Base-by-base conservation (phyloP, 225 moss, liverwort and hornwort species). In the Sphagnum tenellum region DNA sequence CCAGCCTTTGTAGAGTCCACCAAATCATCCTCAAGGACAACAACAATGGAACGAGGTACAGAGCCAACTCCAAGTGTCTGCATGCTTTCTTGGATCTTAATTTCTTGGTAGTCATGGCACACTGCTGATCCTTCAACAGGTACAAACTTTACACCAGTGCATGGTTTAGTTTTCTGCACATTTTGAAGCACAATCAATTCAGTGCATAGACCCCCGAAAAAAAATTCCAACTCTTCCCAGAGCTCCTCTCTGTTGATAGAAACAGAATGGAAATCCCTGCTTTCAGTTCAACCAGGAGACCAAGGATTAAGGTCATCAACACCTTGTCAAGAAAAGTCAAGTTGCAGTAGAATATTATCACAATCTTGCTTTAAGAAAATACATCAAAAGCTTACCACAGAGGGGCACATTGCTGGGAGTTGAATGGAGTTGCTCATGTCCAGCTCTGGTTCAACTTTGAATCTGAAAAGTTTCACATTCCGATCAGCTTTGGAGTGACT, bases 101-200 rank as follows among this genome's bases (percentile, higher is more conserved):
- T 75, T 67, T 98, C 90, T 81, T 98, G 96, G 73, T 98, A 98
- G 76, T 98, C 96, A 76, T 86, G 96, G 68, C 89, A 82, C 46
- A 74, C 82, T 44, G 77, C 68, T 56, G 77, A 71, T 45, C 70
- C 87, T 62, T 92, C 90, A 54, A 86, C 81, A 57, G 70, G 75
- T 74, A 73, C 70, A 52, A 93, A 98, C 73, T 86, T 98, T 7
- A 70, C 81, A 58, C 90, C 92, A 8, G 70, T 63, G 69, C 96
- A 98, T 63, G 77, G 56, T 66, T 79, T 89, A 50, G 72, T 67
- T 63, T 87, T 81, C 96, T 96, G 90, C 56, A 81, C 11, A 44
- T 45, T n/a, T 58, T 6, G 48, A 44, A 9, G 45, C n/a, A 64
- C 45, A 71, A 7, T 29, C 3, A 69, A 48, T 45, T 61, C 5